These are phyloP conservation scores for Botrytis fragariae DNA, from an alignment of 2,329 filamentous ascomycete species.

Conservation along the genomic window DNA sequence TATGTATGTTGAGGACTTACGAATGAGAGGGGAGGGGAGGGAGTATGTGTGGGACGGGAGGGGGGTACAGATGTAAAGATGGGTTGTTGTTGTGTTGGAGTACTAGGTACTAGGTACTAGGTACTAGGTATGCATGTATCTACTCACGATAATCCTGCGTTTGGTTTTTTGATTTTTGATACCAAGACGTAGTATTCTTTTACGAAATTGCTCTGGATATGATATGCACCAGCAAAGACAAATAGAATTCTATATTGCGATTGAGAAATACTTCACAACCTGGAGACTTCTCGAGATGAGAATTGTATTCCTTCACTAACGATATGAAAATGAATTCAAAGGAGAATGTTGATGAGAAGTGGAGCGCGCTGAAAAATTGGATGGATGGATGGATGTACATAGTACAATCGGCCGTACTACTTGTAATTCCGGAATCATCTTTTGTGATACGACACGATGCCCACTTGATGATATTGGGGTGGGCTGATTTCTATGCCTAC, in stretches of 20 bases:
- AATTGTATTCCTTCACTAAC: neutral
- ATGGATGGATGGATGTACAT: neutral
- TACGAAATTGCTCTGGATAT: neutral
- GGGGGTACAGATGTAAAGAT: neutral
- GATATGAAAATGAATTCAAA: neutral
- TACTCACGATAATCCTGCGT: neutral
- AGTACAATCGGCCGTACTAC: conserved; percentile 8
- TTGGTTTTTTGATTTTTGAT: neutral
- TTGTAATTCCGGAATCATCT: neutral
- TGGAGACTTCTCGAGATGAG: neutral
- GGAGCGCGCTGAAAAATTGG: neutral
- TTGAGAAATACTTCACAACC: neutral
- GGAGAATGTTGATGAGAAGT: neutral
- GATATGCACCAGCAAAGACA: neutral
- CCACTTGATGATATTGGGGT: neutral
- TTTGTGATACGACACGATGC: conserved; percentile 1
- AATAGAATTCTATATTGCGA: neutral
- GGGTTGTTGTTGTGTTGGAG: neutral
- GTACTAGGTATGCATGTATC: neutral
- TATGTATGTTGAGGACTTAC: no score
- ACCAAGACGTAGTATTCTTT: fast-evolving
- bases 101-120: neutral
- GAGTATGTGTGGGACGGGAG: neutral
- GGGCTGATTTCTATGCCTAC: neutral
- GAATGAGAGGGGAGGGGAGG: neutral